Evolutionary conservation across 1,139 yeast species (phyloP).

Genomic region (Suhomyces panamericanus): DNA sequence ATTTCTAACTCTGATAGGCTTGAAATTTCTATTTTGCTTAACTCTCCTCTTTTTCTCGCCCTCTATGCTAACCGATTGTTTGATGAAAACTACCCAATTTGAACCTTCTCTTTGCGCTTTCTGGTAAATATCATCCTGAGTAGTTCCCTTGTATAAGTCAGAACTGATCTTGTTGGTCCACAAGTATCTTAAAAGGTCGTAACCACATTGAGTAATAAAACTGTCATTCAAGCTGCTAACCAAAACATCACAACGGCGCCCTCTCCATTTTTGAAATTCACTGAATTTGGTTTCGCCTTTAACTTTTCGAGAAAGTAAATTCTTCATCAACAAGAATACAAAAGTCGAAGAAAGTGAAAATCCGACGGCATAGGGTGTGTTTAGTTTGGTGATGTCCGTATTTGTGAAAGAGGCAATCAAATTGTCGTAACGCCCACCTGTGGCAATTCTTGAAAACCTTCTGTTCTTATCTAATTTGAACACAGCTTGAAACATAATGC

Average conservation of each 20-base stretch:
- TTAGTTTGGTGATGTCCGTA: conserved; percentile 28
- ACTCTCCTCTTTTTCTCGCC: conserved; percentile 45
- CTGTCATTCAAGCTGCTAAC: conserved; percentile 65
- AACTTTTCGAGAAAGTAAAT: conserved; percentile 23
- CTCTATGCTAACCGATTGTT: conserved; percentile 45
- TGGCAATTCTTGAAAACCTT: conserved; percentile 58
- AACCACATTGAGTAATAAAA: conserved; percentile 56
- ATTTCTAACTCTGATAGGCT: conserved; percentile 73
- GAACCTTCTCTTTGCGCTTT: conserved; percentile 70
- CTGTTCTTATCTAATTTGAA: conserved; percentile 52
- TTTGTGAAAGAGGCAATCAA: conserved; percentile 63
- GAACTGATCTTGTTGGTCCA: conserved; percentile 76
- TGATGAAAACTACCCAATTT: conserved; percentile 71
- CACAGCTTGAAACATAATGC: conserved; percentile 86
- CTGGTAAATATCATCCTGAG: conserved; percentile 66
- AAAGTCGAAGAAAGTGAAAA: conserved; percentile 58
- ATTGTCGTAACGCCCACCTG: conserved; percentile 90
- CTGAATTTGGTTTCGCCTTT: conserved; percentile 11
- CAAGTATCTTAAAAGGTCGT: conserved; percentile 57
- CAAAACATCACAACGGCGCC: conserved; percentile 72
- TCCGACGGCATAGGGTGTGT: conserved; percentile 70
- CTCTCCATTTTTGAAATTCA: conserved; percentile 26
- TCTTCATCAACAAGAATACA: conserved; percentile 45
- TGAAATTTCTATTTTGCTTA: conserved; percentile 39
- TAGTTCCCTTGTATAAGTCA: conserved; percentile 57